Percentiles rank a stretch among this genome's conserved stretches.
Conservation (phyloP, 208 protist species). For the Crithidia brevicula region DNA sequence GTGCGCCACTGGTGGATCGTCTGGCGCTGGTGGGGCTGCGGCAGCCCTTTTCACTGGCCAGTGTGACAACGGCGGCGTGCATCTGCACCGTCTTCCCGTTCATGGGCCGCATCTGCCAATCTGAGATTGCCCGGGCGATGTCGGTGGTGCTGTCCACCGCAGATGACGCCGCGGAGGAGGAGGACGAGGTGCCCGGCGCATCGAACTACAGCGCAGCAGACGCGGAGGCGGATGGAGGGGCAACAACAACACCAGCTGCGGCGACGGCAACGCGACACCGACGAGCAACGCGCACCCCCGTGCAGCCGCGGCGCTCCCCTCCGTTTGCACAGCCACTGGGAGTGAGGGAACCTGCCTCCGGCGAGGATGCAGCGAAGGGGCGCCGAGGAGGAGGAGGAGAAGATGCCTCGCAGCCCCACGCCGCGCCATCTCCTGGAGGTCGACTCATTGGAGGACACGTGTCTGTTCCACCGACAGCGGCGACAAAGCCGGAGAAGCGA, state of each 20-base stretch:
- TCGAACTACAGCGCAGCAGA: neutral
- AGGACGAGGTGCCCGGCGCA: neutral
- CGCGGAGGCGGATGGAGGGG: neutral
- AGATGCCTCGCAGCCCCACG: no score
- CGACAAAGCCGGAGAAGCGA: neutral
- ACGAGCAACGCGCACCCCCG: neutral
- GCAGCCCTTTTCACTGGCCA: constrained; percentile 53
- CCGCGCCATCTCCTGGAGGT: no score
- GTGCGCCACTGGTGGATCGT: constrained; percentile 35
- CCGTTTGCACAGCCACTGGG: no score
- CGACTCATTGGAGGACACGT: no score
- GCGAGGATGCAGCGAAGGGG: neutral
- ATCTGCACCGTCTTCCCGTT: constrained; percentile 58
- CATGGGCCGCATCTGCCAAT: constrained; percentile 42
- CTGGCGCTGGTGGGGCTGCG: constrained; percentile 52
- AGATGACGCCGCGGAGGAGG: constrained; percentile 8
- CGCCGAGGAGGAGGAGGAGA: neutral
- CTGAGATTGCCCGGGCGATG: constrained; percentile 48
- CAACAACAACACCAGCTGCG: neutral
- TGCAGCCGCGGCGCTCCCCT: neutral
- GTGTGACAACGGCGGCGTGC: constrained; percentile 43
- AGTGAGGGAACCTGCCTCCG: no score
- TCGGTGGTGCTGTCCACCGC: constrained; percentile 47
- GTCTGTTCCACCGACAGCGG: neutral
- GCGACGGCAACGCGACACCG: neutral